Percentiles rank a stretch among this genome's conserved stretches.
Conservation (phyloP, 805 yeast genomes). For the Sugiyamaella smithiae region DNA sequence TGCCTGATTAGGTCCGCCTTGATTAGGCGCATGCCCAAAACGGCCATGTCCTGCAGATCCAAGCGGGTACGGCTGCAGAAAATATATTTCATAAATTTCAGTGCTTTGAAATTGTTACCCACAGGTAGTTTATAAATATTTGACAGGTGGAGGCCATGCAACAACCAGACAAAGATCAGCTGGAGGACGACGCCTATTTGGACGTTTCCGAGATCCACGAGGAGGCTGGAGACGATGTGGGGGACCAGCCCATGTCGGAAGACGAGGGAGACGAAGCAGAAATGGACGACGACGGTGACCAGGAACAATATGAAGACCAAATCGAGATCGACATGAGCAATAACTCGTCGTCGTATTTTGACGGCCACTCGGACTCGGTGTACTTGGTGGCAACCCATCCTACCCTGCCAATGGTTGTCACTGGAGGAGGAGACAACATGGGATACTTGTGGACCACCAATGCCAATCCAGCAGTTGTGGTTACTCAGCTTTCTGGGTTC, state of each 20-base stretch:
- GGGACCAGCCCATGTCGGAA: conserved; percentile 1
- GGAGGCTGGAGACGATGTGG: conserved; percentile 7
- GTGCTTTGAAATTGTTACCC: no score
- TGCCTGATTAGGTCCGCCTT: neutral
- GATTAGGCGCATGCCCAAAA: no score
- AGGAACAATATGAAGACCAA: conserved; percentile 28
- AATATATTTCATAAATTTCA: no score
- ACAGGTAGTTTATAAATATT: no score
- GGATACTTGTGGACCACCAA: conserved; percentile 93
- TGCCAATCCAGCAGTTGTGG: conserved; percentile 75
- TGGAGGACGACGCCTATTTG: conserved; percentile 4
- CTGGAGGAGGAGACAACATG: conserved; percentile 93
- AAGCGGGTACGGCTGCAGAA: no score
- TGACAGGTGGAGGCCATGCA: no score
- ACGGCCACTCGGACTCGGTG: conserved; percentile 82
- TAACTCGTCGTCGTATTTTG: conserved; percentile 87
- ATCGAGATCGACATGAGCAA: conserved; percentile 84
- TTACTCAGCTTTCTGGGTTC: conserved; percentile 74
- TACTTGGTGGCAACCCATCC: conserved; percentile 85
- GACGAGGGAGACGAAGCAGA: conserved; percentile 26
- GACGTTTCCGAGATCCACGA: conserved; percentile 6
- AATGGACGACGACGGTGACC: conserved; percentile 41
- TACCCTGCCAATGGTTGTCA: conserved; percentile 71
- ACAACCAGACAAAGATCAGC: no score
- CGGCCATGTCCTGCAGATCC: no score